Evolutionary conservation across 139 green algal genomes (phyloP).

Genomic region (Micromonas commoda): DNA sequence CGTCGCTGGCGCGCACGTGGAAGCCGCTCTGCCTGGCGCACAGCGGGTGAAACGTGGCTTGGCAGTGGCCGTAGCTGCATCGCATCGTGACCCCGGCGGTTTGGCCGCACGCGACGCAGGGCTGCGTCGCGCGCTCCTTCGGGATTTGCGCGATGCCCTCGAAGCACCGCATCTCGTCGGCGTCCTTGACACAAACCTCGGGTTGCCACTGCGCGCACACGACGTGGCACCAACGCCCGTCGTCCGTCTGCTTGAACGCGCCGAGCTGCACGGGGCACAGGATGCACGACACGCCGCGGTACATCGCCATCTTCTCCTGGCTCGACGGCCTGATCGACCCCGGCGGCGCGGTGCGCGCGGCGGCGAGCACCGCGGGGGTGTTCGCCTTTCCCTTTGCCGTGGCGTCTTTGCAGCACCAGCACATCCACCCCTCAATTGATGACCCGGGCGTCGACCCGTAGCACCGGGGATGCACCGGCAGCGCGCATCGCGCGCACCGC

Average conservation of each 20-base stretch:
- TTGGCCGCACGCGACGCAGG: constrained; percentile 25
- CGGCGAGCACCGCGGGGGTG: constrained; percentile 55
- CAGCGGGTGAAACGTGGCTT: constrained; percentile 65
- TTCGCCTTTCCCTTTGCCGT: constrained; percentile 46
- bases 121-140: constrained; percentile 32
- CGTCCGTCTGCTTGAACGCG: constrained; percentile 62
- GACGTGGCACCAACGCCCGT: constrained; percentile 63
- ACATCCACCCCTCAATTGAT: constrained; percentile 90
- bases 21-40: constrained; percentile 63
- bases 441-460: too few species aligned
- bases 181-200: constrained; percentile 35
- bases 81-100: constrained; percentile 25
- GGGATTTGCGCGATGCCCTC: constrained; percentile 40
- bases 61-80: constrained; percentile 43
- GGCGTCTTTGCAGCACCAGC: constrained; percentile 72
- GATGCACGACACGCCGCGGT: constrained; percentile 44
- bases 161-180: constrained; percentile 33
- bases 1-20: constrained; percentile 35
- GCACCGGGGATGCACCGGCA: constrained; percentile 83
- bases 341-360: constrained; percentile 50
- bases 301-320: constrained; percentile 19
- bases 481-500: constrained; percentile 86
- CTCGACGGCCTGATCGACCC: background rate
- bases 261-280: constrained; percentile 78
- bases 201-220: constrained; percentile 62